A percentile compares a stretch with the other conserved stretches of the same genome.
These are phyloP conservation scores for Populus hybrid DNA, from an alignment of 441 rosid species.

Conservation along the genomic window DNA sequence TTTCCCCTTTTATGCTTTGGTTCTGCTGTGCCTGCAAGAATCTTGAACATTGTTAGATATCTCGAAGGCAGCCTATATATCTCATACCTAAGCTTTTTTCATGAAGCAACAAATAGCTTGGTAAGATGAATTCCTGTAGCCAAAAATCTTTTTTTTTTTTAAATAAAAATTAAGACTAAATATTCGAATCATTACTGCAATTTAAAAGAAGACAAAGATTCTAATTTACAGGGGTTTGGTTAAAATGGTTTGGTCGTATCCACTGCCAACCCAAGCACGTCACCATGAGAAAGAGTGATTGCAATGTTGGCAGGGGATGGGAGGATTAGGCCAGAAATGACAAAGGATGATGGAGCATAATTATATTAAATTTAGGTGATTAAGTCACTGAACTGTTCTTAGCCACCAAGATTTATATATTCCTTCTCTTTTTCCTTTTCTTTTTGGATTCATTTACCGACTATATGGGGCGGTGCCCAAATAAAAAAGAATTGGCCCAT, in stretches of 20 bases:
- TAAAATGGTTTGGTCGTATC: not conserved
- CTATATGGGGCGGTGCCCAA: not conserved
- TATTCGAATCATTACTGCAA: too few relatives aligned
- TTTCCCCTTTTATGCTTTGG: conserved; percentile 28
- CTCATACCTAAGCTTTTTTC: not conserved
- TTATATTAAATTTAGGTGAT: not conserved
- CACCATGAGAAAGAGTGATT: not conserved
- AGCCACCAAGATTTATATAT: not conserved
- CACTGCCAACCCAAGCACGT: not conserved
- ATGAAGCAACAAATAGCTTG: not conserved
- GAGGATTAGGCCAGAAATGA: not conserved
- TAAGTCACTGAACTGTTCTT: not conserved
- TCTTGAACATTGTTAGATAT: not conserved
- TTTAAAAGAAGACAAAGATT: not conserved
- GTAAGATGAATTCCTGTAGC: not conserved
- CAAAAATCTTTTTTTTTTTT: too few relatives aligned
- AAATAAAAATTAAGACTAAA: not conserved
- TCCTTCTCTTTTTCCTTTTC: too few relatives aligned
- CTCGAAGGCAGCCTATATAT: not conserved
- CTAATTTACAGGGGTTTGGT: not conserved
- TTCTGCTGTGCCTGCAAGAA: conserved; percentile 27
- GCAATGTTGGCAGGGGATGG: not conserved
- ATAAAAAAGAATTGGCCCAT: too few relatives aligned
- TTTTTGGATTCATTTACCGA: not conserved
- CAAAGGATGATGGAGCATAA: not conserved